Conservation (phyloP, 2,329 filamentous ascomycete genomes). For the Stemphylium vesicarium region DNA sequence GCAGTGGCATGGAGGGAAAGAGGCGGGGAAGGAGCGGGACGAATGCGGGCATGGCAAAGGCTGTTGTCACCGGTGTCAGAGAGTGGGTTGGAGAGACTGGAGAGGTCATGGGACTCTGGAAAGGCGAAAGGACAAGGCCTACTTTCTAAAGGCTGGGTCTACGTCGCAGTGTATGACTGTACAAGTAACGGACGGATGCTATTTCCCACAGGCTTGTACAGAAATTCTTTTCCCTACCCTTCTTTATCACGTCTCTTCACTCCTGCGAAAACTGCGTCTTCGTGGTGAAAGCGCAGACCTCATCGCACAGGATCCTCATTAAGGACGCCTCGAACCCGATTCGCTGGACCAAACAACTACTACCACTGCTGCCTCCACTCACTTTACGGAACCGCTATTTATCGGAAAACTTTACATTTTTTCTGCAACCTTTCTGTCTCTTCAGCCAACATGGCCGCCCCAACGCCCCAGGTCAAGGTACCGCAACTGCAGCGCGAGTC, state of each 20-base stretch:
- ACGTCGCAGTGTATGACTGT: constrained; percentile 13
- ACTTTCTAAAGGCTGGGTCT: constrained; percentile 31
- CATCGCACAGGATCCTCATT: no score
- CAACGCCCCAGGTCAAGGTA: background rate
- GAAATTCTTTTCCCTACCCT: background rate
- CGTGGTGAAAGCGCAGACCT: no score
- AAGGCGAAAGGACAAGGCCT: constrained; percentile 62
- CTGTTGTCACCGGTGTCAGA: constrained; percentile 64
- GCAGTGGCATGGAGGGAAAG: constrained; percentile 33
- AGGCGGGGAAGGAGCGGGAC: constrained; percentile 58
- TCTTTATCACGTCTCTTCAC: background rate
- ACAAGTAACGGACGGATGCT: constrained; percentile 13
- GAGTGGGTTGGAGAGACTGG: constrained; percentile 70
- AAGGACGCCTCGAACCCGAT: no score
- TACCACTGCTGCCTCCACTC: no score
- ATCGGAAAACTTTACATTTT: no score
- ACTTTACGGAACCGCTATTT: no score
- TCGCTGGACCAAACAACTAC: no score
- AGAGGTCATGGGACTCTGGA: constrained; percentile 68
- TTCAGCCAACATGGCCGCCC: background rate
- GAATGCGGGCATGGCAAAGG: constrained; percentile 62
- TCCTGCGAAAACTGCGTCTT: no score
- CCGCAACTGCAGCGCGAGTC: constrained; percentile 1
- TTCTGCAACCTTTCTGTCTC: no score
- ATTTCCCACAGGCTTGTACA: background rate